Percentiles rank a stretch among this genome's conserved stretches.
phyloP scores from a whole-genome alignment of 352 stramenopile genomes.

The Phytopythium kandeliae region DNA sequence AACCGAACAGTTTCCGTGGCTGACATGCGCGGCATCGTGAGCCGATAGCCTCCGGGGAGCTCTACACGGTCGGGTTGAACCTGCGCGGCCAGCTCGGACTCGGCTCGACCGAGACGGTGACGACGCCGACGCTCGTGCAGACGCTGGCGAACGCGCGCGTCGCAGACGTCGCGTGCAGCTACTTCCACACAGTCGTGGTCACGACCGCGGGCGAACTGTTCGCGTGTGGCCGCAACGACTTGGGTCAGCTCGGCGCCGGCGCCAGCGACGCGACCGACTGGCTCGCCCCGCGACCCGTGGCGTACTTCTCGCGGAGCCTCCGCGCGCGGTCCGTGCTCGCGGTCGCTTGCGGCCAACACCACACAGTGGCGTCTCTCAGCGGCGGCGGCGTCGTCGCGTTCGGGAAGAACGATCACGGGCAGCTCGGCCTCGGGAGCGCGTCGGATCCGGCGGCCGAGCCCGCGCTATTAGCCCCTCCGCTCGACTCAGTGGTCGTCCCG shows the following conservation, averaged over 20 bases:
- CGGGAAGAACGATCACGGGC: conserved; percentile 92
- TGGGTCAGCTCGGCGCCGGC: conserved; percentile 82
- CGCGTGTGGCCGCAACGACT: conserved; percentile 90
- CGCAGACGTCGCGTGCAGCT: conserved; percentile 84
- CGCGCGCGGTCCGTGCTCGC: conserved; percentile 34
- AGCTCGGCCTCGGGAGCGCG: conserved; percentile 72
- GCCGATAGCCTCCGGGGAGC: conserved; percentile 51
- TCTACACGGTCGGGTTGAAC: conserved; percentile 93
- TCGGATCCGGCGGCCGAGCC: conserved; percentile 45
- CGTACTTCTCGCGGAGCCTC: conserved; percentile 26
- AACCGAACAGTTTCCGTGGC: no score
- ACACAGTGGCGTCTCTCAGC: conserved; percentile 66
- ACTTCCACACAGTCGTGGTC: conserved; percentile 89
- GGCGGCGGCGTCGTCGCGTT: conserved; percentile 75
- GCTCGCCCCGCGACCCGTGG: conserved; percentile 53
- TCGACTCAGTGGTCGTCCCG: conserved; percentile 62
- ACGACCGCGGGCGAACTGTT: conserved; percentile 77
- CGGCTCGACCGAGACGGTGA: conserved; percentile 59
- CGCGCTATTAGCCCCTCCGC: conserved; percentile 29
- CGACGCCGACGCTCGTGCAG: conserved; percentile 44
- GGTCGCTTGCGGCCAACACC: conserved; percentile 88
- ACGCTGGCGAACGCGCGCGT: conserved; percentile 48
- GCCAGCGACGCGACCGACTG: conserved; percentile 60
- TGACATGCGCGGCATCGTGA: no score
- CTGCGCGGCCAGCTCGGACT: conserved; percentile 86